Percentiles rank a stretch among this genome's conserved stretches.
Evolutionary conservation across 202 grass and related monocot species (phyloP).

Genomic region (Setaria italica): DNA sequence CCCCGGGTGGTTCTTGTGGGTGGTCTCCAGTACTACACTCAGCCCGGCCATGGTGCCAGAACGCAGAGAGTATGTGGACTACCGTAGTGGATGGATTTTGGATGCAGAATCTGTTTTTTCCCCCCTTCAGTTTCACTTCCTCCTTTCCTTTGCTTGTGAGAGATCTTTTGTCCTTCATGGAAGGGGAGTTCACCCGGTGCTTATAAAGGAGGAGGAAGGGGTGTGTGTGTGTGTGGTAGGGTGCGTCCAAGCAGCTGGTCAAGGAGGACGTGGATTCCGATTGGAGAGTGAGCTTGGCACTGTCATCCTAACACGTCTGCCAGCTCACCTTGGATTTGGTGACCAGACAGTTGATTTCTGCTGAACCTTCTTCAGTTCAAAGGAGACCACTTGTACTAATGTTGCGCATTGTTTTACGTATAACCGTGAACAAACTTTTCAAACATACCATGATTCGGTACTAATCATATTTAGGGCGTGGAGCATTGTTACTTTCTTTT

Average conservation of each 20-base stretch:
- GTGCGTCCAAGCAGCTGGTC: background rate
- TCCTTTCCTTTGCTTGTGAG: background rate
- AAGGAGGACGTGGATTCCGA: background rate
- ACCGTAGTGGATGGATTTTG: background rate
- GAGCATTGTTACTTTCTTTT: too few relatives aligned
- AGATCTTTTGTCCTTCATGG: constrained; percentile 1
- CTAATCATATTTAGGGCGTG: too few relatives aligned
- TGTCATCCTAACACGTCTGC: background rate
- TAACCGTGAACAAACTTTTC: background rate
- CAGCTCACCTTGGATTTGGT: background rate
- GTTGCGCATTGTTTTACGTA: background rate
- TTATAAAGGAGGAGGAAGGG: constrained; percentile 25
- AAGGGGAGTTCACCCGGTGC: background rate
- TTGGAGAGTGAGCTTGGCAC: background rate
- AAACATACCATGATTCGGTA: background rate
- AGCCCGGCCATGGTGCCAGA: constrained; percentile 56
- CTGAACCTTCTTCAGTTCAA: background rate
- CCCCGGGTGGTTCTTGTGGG: constrained; percentile 23
- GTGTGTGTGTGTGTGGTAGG: background rate
- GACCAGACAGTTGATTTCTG: background rate
- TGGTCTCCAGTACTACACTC: constrained; percentile 54
- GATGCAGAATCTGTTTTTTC: background rate
- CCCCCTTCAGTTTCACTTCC: background rate
- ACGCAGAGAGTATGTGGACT: too few relatives aligned
- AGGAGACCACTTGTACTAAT: background rate